Percentiles rank a stretch among this genome's conserved stretches.
These are phyloP conservation scores for Auriscalpium orientale DNA, from an alignment of 768 basidiomycete genomes.

Conservation along the genomic window DNA sequence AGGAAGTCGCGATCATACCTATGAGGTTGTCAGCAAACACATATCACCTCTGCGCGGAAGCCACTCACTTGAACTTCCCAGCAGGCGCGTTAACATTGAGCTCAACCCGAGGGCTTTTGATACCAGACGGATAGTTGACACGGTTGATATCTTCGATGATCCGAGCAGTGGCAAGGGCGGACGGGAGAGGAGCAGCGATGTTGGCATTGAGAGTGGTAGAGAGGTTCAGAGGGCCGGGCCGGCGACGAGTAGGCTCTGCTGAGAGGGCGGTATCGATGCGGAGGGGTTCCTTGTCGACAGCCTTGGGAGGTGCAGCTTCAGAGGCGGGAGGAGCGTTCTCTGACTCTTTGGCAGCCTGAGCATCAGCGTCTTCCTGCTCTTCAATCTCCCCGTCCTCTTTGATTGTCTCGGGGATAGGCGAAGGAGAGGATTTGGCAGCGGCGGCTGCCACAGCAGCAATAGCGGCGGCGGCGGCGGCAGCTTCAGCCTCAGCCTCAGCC, in stretches of 20 bases:
- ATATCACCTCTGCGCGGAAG: background rate
- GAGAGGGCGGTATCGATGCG: constrained; percentile 58
- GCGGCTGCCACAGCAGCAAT: constrained; percentile 27
- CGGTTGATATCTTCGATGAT: constrained; percentile 76
- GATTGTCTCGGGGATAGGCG: constrained; percentile 25
- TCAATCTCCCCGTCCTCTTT: constrained; percentile 42
- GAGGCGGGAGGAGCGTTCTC: constrained; percentile 13
- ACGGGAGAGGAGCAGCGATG: constrained; percentile 42
- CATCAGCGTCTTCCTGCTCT: constrained; percentile 30
- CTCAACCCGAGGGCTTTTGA: constrained; percentile 74
- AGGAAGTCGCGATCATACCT: constrained; percentile 98
- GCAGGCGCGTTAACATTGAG: constrained; percentile 79
- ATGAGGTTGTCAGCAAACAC: background rate
- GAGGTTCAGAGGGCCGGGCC: constrained; percentile 72
- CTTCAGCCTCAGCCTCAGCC: constrained; percentile 30
- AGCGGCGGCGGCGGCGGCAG: constrained; percentile 23
- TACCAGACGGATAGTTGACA: constrained; percentile 76
- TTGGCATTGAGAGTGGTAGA: constrained; percentile 39
- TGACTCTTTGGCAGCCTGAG: background rate
- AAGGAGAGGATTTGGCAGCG: constrained; percentile 6
- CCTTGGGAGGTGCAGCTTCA: constrained; percentile 36
- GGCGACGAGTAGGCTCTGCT: constrained; percentile 37
- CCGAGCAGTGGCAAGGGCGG: constrained; percentile 73
- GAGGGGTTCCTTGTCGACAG: constrained; percentile 41
- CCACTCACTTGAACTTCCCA: constrained; percentile 76